Evolutionary conservation across 2,329 filamentous ascomycete species (phyloP), one percentile per base, ranked within the genome.

Genomic region (Alternaria triticimaculans): DNA sequence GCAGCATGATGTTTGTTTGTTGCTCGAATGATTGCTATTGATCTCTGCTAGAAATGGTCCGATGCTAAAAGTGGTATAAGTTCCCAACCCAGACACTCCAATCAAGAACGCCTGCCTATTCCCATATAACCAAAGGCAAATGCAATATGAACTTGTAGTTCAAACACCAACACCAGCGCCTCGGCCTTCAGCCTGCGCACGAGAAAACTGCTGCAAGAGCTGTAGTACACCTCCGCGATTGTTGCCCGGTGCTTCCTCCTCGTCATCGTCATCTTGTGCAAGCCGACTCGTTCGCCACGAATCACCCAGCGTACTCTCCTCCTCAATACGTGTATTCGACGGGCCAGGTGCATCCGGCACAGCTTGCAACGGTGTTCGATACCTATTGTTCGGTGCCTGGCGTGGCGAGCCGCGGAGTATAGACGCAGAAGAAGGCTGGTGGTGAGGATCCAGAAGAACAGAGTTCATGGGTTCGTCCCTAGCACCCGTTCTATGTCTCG

Each of bases 361-460:
- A 20, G 72, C 69, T n/a, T 76, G 72, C 15, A 78, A 63, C 11
- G 69, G 65, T 0, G 73, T 64, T 25, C 74, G 68, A 33, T 86
- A 70, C 86, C 88, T 69, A 41, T 43, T 43, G 75, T 81, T 66
- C 82, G 87, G 33, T 77, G 82, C 53, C 82, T 84, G 69, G 84
- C 84, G 56, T 76, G 82, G 72, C 56, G 73, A 82, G 80, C 62
- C 81, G 81, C 70, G 83, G 71, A 76, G 61, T 44, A 67, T 81
- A 10, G 85, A 83, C 2, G 82, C 81, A 2, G 85, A 83, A 7
- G 85, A 83, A 6, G 91, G 91, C 64, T 94, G 91, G 65, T 94
- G 89, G 73, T 92, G 91, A 3, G 91, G 89, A 78, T 94, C 92
- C 3, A 94, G 83, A 2, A 94, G 83, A 68, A 92, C 87, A 1